These are phyloP conservation scores for Neonectria coccinea DNA, from an alignment of 2,329 filamentous ascomycete species.

Conservation along the genomic window DNA sequence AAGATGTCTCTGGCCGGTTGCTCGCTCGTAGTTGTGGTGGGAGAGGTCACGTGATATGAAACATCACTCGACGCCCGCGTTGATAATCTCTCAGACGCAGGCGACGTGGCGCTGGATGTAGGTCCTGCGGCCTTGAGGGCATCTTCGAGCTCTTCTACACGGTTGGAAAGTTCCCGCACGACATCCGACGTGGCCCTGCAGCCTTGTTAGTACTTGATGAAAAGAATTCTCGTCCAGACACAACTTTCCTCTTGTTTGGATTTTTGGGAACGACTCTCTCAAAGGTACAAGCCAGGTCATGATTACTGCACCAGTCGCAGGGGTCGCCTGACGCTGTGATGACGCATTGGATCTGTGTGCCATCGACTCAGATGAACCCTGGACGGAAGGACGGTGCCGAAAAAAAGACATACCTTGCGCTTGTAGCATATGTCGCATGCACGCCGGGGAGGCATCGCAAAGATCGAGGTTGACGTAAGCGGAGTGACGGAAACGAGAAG, in stretches of 20 bases:
- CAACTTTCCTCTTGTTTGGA: constrained; percentile 34
- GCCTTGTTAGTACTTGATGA: neutral
- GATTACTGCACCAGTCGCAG: constrained; percentile 42
- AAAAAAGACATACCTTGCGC: constrained; percentile 31
- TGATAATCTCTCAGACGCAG: constrained; percentile 18
- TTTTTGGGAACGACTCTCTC: constrained; percentile 37
- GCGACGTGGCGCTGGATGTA: constrained; percentile 26
- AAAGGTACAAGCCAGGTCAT: constrained; percentile 39
- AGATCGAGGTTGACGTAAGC: constrained; percentile 31
- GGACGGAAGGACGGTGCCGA: neutral
- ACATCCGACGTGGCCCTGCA: constrained; percentile 34
- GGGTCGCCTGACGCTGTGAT: constrained; percentile 32
- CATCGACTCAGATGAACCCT: constrained; percentile 3
- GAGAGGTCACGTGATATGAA: constrained; percentile 10
- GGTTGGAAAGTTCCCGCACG: constrained; percentile 38
- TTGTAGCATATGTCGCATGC: constrained; percentile 38
- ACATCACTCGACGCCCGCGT: constrained; percentile 8
- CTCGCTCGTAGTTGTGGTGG: neutral
- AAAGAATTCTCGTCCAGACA: neutral
- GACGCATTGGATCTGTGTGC: constrained; percentile 39
- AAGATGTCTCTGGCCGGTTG: neutral
- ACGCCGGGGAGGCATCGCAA: constrained; percentile 36
- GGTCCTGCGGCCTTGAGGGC: constrained; percentile 30
- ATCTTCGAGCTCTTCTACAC: constrained; percentile 36
- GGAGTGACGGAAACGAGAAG: constrained; percentile 28